Evolutionary conservation across 345 rosid species (phyloP).

Genomic region (Clarkia xantiana): DNA sequence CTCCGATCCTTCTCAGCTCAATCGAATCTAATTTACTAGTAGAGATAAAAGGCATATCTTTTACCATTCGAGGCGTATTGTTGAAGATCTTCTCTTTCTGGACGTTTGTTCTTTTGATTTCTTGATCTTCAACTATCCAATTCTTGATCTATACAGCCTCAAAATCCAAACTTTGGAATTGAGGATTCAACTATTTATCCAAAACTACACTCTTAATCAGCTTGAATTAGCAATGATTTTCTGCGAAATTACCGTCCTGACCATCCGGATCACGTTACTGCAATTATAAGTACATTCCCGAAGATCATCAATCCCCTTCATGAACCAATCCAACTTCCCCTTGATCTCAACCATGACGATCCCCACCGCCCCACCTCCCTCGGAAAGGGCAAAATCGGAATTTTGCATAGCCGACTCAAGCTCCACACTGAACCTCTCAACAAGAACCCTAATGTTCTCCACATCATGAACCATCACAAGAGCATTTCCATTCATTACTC

Average conservation of each 20-base stretch:
- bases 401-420: slow-evolving; percentile 39
- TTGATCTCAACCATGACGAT: slow-evolving; percentile 66
- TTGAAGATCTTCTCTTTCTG: too few relatives aligned
- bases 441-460: slow-evolving; percentile 41
- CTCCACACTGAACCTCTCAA: slow-evolving; percentile 29
- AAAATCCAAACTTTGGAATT: too few relatives aligned
- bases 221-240: slow-evolving; percentile 32
- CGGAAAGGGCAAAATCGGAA: slow-evolving; percentile 37
- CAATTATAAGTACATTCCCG: slow-evolving; percentile 44
- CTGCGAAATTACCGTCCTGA: slow-evolving; percentile 53
- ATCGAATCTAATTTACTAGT: too few relatives aligned
- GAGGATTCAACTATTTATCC: too few relatives aligned
- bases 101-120: too few relatives aligned
- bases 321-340: slow-evolving; percentile 45
- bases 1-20: too few relatives aligned
- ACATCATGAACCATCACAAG: slow-evolving; percentile 39
- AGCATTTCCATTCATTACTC: slow-evolving; percentile 23
- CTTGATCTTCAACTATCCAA: too few relatives aligned
- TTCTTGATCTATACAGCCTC: too few relatives aligned
- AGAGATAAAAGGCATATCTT: too few relatives aligned
- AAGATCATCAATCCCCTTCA: slow-evolving; percentile 41
- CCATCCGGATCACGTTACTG: slow-evolving; percentile 41
- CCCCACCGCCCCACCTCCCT: slow-evolving; percentile 43
- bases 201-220: not conserved
- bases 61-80: too few relatives aligned